These are phyloP conservation scores for Vickermania spadyakhi DNA, from an alignment of 208 protist species.

Conservation along the genomic window DNA sequence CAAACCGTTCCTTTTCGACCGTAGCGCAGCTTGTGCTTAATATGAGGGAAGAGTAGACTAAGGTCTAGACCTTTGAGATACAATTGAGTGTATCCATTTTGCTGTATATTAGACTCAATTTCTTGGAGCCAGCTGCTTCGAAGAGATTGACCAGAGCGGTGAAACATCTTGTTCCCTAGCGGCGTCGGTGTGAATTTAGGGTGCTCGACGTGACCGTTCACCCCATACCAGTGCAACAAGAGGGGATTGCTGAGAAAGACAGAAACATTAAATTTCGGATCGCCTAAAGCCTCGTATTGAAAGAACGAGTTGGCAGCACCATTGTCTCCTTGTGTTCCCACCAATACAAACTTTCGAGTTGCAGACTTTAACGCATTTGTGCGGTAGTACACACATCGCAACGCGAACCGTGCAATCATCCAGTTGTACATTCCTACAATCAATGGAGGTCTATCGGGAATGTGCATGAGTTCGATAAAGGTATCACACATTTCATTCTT, in stretches of 20 bases:
- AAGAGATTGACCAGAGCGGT: background rate
- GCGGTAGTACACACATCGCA: background rate
- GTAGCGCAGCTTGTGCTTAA: background rate
- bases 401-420: background rate
- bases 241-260: background rate
- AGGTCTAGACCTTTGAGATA: conserved; percentile 1
- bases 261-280: background rate
- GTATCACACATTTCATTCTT: background rate
- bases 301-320: background rate
- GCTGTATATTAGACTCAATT: background rate
- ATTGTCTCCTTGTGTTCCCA: background rate
- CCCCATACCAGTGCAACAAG: background rate
- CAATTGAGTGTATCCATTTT: background rate
- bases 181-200: background rate
- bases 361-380: background rate
- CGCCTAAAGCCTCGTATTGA: background rate
- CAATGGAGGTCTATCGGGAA: background rate
- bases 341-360: background rate
- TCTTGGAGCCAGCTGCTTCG: background rate
- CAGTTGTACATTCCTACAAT: background rate
- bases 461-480: background rate
- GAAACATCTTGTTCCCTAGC: background rate
- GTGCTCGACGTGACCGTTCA: background rate
- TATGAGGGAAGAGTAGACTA: background rate
- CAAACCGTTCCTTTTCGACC: background rate